Evolutionary conservation across 1,284 basidiomycete genomes (phyloP), one percentile per base, ranked within the genome.

Genomic region (Somion occarium): DNA sequence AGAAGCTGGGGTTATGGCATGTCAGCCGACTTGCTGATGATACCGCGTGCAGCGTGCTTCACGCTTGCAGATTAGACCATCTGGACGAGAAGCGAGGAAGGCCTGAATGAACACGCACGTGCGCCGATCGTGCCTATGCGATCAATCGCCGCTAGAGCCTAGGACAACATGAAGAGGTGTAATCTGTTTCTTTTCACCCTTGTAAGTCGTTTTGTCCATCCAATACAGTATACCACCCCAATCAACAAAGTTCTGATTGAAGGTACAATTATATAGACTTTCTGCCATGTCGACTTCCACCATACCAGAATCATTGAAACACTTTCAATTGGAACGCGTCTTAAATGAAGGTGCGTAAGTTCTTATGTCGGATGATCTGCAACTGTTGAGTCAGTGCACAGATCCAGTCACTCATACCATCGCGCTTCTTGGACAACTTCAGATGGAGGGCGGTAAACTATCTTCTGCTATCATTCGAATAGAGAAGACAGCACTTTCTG

Each of bases 391-490:
- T 25, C n/a, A 37, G 7, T 43, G 13, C 42, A 18, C 56, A 82
- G 86, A 86, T 67, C 75, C 80, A 0, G 54, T 69, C 9, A 69
- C 73, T 3, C 72, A 78, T 15, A 73, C 73, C 1, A 64, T 76
- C 42, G 75, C 66, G 55, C 63, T 79, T 13, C 70, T 77, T 0
- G 76, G 77, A 12, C 61, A 65, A 5, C 55, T 55, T 11, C 24
- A 43, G 5, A 56, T 61, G 20, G 51, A 61, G 25, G 45, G 39
- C 20, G 60, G 3, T 5, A 53, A 64, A 12, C 57, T 55, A 22
- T 56, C 61, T 3, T 69, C 69, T 1, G 77, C 82, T 0, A 83
- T 89, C 49, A 58, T 88, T 13, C 79, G 82, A 34, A 63, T 87
- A 27, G 80, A 85, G 59, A 79, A 80, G 59, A 79, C 78, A 0